Percentiles rank a stretch among this genome's conserved stretches.
Evolutionary conservation across 2,329 filamentous ascomycete genomes (phyloP).

Genomic region (Aureobasidium lini): DNA sequence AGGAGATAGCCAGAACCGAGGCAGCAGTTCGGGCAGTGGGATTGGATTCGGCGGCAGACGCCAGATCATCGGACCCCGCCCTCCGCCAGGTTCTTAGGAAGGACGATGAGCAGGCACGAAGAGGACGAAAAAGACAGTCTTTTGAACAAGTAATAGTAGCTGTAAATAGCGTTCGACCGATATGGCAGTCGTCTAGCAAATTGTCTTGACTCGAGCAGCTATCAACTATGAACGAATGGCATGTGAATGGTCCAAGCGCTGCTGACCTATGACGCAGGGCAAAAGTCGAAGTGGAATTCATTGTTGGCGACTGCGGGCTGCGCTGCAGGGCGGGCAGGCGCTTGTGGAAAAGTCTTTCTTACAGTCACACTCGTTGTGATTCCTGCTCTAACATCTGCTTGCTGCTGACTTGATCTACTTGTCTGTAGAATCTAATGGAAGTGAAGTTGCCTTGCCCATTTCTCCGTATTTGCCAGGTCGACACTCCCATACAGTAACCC

Average conservation of each 20-base stretch:
- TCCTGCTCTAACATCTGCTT: not conserved
- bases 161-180: constrained; percentile 2
- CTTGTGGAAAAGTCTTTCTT: constrained; percentile 6
- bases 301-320: not conserved
- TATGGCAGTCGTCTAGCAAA: not conserved
- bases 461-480: not conserved
- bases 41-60: constrained; percentile 58
- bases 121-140: not conserved
- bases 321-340: not conserved
- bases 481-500: constrained; percentile 9
- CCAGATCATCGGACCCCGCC: constrained; percentile 72
- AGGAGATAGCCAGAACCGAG: constrained; percentile 64
- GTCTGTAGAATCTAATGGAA: constrained; percentile 12
- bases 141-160: not conserved
- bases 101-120: not conserved
- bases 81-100: constrained; percentile 34
- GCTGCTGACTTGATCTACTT: not conserved
- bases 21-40: constrained; percentile 53
- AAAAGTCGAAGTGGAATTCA: not conserved
- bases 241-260: not conserved
- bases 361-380: not conserved
- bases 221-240: not conserved
- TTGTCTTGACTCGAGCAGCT: not conserved
- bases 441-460: not conserved
- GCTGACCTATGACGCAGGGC: constrained; percentile 1